Base-by-base conservation (phyloP, 2,329 filamentous ascomycete genomes). In the Xylariaceae sp. region DNA sequence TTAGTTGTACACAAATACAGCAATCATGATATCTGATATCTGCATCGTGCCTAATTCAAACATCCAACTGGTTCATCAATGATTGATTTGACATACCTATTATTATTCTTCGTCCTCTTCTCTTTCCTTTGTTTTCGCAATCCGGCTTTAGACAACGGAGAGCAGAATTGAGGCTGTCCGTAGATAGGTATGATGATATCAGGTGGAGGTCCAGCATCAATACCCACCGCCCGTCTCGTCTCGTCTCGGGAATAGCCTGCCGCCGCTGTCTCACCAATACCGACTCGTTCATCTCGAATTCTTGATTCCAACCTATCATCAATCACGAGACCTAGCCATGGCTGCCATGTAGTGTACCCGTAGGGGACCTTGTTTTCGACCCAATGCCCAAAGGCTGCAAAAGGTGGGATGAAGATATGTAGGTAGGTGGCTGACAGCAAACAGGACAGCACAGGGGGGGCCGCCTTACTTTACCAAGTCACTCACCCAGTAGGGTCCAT, bases 241-340 rank as follows among this genome's bases (percentile, higher is more conserved):
- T 11, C 12, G 12, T 31, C 43, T 45, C 43, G 42, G 42, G 27
- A 44, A 44, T 30, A 44, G 27, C 27, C 42, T 26, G 43, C 43
- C 43, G 43, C 43, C 43, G 43, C 29, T 45, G 43, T 45, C 43
- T 45, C 43, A 45, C 43, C 19, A 45, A 45, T 31, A 45, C 43
- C 19, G 43, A 31, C 29, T 45, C 29, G 43, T 45, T 45, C 43
- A 45, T 32, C 43, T 45, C 43, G 9, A 19, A 32, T 45, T 29
- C 32, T 45, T 45, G 31, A 45, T 45, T 11, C 42, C 6, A 44
- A 7, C 27, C 42, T 9, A 45, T 19, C 43, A 19, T n/a, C 29
- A 32, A 30, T 37, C 35, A 37, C 27, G 43, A 45, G 42, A 44
- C 26, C 9, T 29, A 43, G 27, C 32, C 8, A 8, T 5, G 32